phyloP scores from a whole-genome alignment of 83 land plant genomes.

The Picea abies region DNA sequence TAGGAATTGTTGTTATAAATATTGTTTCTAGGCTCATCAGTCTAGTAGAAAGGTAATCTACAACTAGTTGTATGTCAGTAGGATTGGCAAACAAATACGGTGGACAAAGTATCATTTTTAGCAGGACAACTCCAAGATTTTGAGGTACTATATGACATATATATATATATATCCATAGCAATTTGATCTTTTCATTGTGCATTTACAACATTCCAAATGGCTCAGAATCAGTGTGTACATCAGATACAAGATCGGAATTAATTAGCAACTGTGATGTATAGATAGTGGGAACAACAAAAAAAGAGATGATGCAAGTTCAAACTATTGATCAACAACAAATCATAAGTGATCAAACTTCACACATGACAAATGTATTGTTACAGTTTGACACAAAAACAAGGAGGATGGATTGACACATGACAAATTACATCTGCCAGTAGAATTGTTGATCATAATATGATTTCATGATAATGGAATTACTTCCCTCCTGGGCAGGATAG shows the following conservation, averaged over 20 bases:
- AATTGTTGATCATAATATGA: too few species aligned
- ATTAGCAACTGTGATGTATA: conserved; percentile 65
- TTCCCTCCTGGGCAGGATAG: too few species aligned
- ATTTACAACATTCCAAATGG: conserved; percentile 53
- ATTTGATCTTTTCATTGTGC: conserved; percentile 46
- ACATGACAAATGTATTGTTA: conserved; percentile 53
- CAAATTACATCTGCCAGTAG: too few species aligned
- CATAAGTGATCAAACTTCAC: conserved; percentile 37
- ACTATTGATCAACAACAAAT: conserved; percentile 58
- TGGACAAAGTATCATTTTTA: too few species aligned
- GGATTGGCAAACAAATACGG: too few species aligned
- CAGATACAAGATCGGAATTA: conserved; percentile 66
- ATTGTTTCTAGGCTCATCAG: too few species aligned
- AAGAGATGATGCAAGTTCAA: conserved; percentile 86
- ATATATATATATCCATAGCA: conserved; percentile 46
- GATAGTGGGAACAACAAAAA: conserved; percentile 80
- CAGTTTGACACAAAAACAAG: conserved; percentile 62
- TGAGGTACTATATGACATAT: neutral
- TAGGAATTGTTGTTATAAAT: too few species aligned
- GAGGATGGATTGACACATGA: conserved; percentile 5
- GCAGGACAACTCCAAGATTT: too few species aligned
- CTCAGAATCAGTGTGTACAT: conserved; percentile 57
- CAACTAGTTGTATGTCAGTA: too few species aligned
- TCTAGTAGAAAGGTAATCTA: too few species aligned
- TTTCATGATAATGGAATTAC: too few species aligned